phyloP scores from a whole-genome alignment of 441 rosid species.

The Eutrema salsugineum region DNA sequence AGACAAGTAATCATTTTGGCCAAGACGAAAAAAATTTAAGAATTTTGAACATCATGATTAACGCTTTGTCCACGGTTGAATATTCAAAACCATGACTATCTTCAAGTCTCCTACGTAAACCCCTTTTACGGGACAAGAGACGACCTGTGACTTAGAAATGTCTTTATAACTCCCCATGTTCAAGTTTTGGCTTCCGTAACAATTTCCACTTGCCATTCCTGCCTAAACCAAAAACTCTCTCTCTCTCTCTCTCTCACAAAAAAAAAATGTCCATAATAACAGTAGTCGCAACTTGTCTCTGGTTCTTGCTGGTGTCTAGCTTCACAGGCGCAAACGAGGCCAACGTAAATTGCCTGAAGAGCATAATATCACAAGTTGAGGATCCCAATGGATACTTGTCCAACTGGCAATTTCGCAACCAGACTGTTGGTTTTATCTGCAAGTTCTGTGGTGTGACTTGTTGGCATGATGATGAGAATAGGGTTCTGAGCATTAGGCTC shows the following conservation, averaged over 20 bases:
- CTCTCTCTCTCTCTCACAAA: too few species aligned
- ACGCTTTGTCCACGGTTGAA: neutral
- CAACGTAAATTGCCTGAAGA: slow-evolving; percentile 43
- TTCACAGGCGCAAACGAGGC: slow-evolving; percentile 24
- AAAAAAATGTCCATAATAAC: neutral
- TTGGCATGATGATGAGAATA: slow-evolving; percentile 82
- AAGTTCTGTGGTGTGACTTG: slow-evolving; percentile 64
- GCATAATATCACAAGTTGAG: slow-evolving; percentile 27
- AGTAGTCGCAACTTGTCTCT: slow-evolving; percentile 22
- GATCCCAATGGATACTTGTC: slow-evolving; percentile 48
- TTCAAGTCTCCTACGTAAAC: neutral
- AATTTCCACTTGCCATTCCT: neutral
- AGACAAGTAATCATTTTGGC: too few species aligned
- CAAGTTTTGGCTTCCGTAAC: neutral
- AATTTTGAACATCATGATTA: too few species aligned
- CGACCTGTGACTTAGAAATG: neutral
- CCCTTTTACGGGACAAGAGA: neutral
- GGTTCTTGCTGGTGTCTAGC: slow-evolving; percentile 31
- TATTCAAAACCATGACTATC: neutral
- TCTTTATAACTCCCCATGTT: neutral
- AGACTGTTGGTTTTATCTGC: slow-evolving; percentile 56
- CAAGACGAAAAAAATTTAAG: too few species aligned
- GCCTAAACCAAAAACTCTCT: neutral
- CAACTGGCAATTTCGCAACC: slow-evolving; percentile 57
- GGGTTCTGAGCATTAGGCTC: slow-evolving; percentile 56